Evolutionary conservation across 2,329 filamentous ascomycete species (phyloP), one percentile per base, ranked within the genome.

Genomic region (Tolypocladium inflatum): DNA sequence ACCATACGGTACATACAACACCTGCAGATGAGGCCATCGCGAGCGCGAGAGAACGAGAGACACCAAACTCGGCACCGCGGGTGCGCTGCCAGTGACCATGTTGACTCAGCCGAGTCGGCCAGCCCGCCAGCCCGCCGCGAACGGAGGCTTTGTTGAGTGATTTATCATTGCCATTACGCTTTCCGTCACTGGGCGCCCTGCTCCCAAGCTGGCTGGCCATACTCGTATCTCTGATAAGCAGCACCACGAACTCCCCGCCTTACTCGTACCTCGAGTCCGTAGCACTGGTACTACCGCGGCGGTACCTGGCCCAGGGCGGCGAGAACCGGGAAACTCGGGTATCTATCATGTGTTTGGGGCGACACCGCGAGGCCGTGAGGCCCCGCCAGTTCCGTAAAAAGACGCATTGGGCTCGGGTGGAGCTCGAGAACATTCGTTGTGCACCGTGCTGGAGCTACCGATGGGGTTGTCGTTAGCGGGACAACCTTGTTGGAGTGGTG

Each of bases 371-470:
- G 23, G 10, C 21, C 23, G 7, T 5, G 43, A 52, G 38, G 43
- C 21, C 52, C 61, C 55, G 56, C 58, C 50, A 54, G 60, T 66
- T 68, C 64, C 66, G 64, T 66, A 68, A 69, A 67, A 69, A 69
- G 66, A 62, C 67, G 67, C 67, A 58, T 48, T 41, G 39, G 50
- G 50, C 41, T 57, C 50, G 54, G 38, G 56, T 54, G 54, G 48
- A 56, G 58, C 50, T 41, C 43, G 43, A 30, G 26, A 35, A 42
- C 41, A 33, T 48, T 30, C 38, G 23, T 48, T 30, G 37, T 39
- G 26, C 26, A 30, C 26, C 26, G 26, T 30, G 53, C 38, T 55
- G 53, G 37, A 43, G 41, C 41, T 43, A 26, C 26, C 39, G 50
- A 45, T 39, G 23, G 30, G 26, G 51, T 15, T 4, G 39, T 50